Conservation (phyloP, 2,329 filamentous ascomycete genomes). For the Dryadomyces quercus-mongolicae region DNA sequence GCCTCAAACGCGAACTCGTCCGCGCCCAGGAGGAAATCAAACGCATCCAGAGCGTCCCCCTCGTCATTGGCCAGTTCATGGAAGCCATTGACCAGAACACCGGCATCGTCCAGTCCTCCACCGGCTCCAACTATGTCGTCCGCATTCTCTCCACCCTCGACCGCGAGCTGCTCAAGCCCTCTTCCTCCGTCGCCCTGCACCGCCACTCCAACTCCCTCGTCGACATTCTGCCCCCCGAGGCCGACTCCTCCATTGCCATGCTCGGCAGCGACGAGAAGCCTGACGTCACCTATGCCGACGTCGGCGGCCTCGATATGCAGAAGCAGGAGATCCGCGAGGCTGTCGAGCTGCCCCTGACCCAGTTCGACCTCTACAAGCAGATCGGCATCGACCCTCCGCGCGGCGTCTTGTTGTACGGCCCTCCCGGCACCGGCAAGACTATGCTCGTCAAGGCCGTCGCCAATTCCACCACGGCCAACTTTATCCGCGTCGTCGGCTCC, state of each 20-base stretch:
- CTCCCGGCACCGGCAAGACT: slow-evolving; percentile 91
- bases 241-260: slow-evolving; percentile 98
- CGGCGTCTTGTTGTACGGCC: slow-evolving; percentile 90
- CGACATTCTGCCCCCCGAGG: slow-evolving; percentile 96
- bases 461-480: slow-evolving; percentile 95
- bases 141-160: slow-evolving; percentile 96
- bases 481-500: slow-evolving; percentile 95
- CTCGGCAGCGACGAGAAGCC: slow-evolving; percentile 93
- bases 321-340: slow-evolving; percentile 99
- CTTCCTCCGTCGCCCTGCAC: slow-evolving; percentile 92
- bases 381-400: slow-evolving; percentile 97
- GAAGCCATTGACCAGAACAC: slow-evolving; percentile 99
- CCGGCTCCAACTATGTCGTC: slow-evolving; percentile 97
- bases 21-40: slow-evolving; percentile 99
- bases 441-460: slow-evolving; percentile 98
- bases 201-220: slow-evolving; percentile 97
- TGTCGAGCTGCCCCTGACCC: slow-evolving; percentile 89
- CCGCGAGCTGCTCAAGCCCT: slow-evolving; percentile 94
- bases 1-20: slow-evolving; percentile 92
- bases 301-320: slow-evolving; percentile 97
- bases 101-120: slow-evolving; percentile 96
- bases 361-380: slow-evolving; percentile 98
- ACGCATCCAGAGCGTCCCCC: slow-evolving; percentile 92
- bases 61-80: slow-evolving; percentile 99
- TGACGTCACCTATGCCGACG: slow-evolving; percentile 94